A percentile compares a stretch with the other conserved stretches of the same genome.
Evolutionary conservation across 2,329 filamentous ascomycete species (phyloP).

Genomic region (Monosporascus ibericus): DNA sequence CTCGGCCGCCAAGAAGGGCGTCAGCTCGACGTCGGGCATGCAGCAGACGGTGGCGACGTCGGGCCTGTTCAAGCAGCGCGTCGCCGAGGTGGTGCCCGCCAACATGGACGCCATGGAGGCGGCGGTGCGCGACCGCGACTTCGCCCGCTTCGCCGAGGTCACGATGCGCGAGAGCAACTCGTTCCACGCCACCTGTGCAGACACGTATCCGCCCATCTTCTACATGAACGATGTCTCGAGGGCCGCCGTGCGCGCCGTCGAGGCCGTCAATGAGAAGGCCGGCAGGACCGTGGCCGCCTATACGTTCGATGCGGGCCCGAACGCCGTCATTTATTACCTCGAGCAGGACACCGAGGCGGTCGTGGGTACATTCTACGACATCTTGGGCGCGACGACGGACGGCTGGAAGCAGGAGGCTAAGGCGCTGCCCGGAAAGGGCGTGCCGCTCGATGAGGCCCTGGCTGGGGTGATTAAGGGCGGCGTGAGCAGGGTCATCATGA

Average conservation of each 20-base stretch:
- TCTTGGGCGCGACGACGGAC: slow-evolving; percentile 50
- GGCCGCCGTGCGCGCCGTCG: slow-evolving; percentile 81
- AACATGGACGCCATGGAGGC: slow-evolving; percentile 82
- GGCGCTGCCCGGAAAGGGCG: slow-evolving; percentile 41
- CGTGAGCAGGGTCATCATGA: slow-evolving; percentile 84
- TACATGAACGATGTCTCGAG: slow-evolving; percentile 94
- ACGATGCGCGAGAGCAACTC: slow-evolving; percentile 97
- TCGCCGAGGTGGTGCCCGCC: slow-evolving; percentile 69
- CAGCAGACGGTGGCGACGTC: slow-evolving; percentile 92
- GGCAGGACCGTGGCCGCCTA: slow-evolving; percentile 83
- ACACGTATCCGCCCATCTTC: slow-evolving; percentile 96
- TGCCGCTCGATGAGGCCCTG: slow-evolving; percentile 60
- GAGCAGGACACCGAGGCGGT: slow-evolving; percentile 69
- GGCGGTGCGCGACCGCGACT: slow-evolving; percentile 72
- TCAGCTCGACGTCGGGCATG: slow-evolving; percentile 90
- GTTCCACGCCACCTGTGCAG: slow-evolving; percentile 91
- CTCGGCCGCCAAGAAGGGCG: slow-evolving; percentile 91
- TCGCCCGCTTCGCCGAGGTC: slow-evolving; percentile 77
- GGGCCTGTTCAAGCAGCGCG: slow-evolving; percentile 74
- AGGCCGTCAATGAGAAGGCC: slow-evolving; percentile 76
- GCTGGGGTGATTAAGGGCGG: slow-evolving; percentile 65
- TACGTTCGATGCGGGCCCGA: slow-evolving; percentile 95
- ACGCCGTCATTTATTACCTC: slow-evolving; percentile 93
- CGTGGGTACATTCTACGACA: slow-evolving; percentile 69
- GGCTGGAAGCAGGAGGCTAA: slow-evolving; percentile 63